phyloP scores from a whole-genome alignment of 2,329 filamentous ascomycete genomes.

The Tothia fuscella region DNA sequence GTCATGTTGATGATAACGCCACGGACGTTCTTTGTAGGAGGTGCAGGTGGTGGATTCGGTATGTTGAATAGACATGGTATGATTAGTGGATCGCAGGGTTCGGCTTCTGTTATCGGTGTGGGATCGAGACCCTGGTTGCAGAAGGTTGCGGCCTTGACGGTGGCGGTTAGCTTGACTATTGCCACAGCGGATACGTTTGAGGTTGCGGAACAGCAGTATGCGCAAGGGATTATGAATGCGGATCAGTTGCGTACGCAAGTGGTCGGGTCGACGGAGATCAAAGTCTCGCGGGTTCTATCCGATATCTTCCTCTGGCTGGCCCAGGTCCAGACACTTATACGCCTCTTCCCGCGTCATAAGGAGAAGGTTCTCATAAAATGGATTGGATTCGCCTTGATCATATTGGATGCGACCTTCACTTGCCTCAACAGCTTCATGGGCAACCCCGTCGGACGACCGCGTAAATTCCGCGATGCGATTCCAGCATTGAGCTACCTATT shows the following conservation, averaged over 20 bases:
- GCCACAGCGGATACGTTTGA: constrained; percentile 84
- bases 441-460: constrained; percentile 48
- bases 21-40: constrained; percentile 82
- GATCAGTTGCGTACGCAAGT: constrained; percentile 63
- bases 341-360: constrained; percentile 87
- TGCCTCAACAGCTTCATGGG: constrained; percentile 77
- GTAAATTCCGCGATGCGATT: constrained; percentile 76
- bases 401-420: constrained; percentile 81
- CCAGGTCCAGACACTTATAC: constrained; percentile 91
- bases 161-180: constrained; percentile 77
- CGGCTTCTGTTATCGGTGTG: constrained; percentile 60
- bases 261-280: constrained; percentile 72
- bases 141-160: constrained; percentile 50
- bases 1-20: constrained; percentile 91
- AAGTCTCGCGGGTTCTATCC: constrained; percentile 83
- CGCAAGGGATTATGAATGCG: constrained; percentile 68
- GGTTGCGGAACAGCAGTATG: constrained; percentile 73
- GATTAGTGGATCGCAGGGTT: constrained; percentile 59
- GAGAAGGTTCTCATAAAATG: constrained; percentile 99
- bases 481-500: constrained; percentile 87
- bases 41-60: constrained; percentile 51
- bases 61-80: constrained; percentile 73
- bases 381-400: constrained; percentile 89
- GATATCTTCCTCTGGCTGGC: constrained; percentile 96
- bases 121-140: constrained; percentile 91